Percentiles rank a stretch among this genome's conserved stretches.
Evolutionary conservation across 345 rosid species (phyloP).

Genomic region (Eucalyptus lansdowneana): DNA sequence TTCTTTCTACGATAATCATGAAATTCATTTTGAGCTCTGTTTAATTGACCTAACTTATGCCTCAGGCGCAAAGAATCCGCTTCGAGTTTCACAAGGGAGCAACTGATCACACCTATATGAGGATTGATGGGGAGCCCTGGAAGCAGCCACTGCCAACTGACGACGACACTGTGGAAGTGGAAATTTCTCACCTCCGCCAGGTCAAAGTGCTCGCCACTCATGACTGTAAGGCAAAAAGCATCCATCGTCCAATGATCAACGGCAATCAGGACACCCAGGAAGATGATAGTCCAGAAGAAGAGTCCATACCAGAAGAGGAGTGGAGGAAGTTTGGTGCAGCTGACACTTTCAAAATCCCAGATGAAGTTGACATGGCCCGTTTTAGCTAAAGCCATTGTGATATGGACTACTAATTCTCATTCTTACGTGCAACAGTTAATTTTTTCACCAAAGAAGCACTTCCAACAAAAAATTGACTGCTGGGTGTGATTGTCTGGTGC

Average conservation of each 20-base stretch:
- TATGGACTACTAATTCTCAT: neutral
- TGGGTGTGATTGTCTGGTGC: neutral
- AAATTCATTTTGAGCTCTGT: neutral
- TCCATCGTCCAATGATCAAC: neutral
- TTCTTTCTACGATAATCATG: neutral
- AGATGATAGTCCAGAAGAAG: neutral
- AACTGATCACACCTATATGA: conserved; percentile 50
- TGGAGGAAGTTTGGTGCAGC: conserved; percentile 30
- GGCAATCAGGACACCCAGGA: neutral
- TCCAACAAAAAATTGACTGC: neutral
- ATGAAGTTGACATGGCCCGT: conserved; percentile 2
- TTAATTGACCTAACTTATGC: neutral
- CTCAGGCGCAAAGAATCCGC: conserved; percentile 37
- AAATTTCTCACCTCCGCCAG: conserved; percentile 51
- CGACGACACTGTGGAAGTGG: conserved; percentile 44
- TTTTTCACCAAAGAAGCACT: neutral
- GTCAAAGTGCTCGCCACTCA: conserved; percentile 57
- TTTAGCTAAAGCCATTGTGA: neutral
- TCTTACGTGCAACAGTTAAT: neutral
- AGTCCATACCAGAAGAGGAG: conserved; percentile 4
- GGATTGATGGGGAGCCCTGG: conserved; percentile 80
- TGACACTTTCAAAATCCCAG: conserved; percentile 26
- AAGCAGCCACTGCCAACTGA: conserved; percentile 60
- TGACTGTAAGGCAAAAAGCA: conserved; percentile 28
- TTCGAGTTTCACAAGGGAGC: conserved; percentile 57